Evolutionary conservation across 768 basidiomycete species (phyloP).

Genomic region (Albatrellus ellisii): DNA sequence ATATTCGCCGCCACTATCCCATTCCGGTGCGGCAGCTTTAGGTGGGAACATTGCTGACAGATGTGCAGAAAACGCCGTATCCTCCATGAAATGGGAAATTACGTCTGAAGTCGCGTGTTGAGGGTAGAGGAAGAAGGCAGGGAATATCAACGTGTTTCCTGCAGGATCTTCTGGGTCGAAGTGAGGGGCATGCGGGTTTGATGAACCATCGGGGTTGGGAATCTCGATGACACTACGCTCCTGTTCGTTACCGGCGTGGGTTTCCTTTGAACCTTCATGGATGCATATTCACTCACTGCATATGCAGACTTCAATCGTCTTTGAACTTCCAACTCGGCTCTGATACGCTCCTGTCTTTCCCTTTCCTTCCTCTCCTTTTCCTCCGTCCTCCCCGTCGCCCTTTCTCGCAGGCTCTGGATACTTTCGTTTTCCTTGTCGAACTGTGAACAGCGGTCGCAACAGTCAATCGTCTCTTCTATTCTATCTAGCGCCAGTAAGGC

Average conservation of each 20-base stretch:
- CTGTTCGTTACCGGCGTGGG: slow-evolving; percentile 23
- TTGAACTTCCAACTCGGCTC: slow-evolving; percentile 39
- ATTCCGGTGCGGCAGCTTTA: slow-evolving; percentile 45
- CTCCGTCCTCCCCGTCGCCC: slow-evolving; percentile 30
- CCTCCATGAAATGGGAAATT: slow-evolving; percentile 75
- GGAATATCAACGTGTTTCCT: slow-evolving; percentile 53
- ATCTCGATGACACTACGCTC: slow-evolving; percentile 57
- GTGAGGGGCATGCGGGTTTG: slow-evolving; percentile 47
- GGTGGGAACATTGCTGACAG: slow-evolving; percentile 78
- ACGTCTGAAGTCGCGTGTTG: slow-evolving; percentile 83
- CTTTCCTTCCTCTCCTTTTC: slow-evolving; percentile 37
- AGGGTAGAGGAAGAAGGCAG: slow-evolving; percentile 90
- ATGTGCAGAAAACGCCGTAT: slow-evolving; percentile 69
- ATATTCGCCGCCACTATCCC: slow-evolving; percentile 71
- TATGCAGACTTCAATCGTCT: slow-evolving; percentile 43
- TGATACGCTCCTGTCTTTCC: slow-evolving; percentile 35
- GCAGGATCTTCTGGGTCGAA: slow-evolving; percentile 56
- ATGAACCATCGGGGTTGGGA: slow-evolving; percentile 34
- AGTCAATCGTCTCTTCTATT: slow-evolving; percentile 74
- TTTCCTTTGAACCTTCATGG: no score
- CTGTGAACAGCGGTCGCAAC: slow-evolving; percentile 53
- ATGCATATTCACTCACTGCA: slow-evolving; percentile 32
- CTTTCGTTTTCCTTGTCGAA: slow-evolving; percentile 46
- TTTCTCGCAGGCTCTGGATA: slow-evolving; percentile 35
- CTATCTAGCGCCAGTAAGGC: slow-evolving; percentile 67